These are phyloP conservation scores for Anisodus tanguticus DNA, from an alignment of 257 asterid species.

Conservation along the genomic window DNA sequence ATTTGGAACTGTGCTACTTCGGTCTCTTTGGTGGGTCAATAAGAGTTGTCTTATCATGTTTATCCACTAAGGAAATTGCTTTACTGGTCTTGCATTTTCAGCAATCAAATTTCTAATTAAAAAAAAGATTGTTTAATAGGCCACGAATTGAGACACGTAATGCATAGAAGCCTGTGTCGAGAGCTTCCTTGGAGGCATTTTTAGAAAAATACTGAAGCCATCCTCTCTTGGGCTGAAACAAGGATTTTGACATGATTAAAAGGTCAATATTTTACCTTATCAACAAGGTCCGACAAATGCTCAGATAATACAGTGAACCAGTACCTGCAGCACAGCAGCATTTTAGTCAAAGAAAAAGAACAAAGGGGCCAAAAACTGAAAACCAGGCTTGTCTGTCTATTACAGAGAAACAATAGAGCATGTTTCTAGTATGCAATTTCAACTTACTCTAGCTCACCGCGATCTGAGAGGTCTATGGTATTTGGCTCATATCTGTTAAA, in stretches of 20 bases:
- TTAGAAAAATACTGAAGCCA: not conserved
- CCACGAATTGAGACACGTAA: not conserved
- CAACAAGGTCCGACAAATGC: slow-evolving; percentile 93
- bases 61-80: slow-evolving; percentile 7
- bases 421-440: slow-evolving; percentile 12
- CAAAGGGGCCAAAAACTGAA: not conserved
- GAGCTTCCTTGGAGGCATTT: not conserved
- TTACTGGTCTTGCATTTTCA: slow-evolving; percentile 1
- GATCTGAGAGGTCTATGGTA: slow-evolving; percentile 93
- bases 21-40: slow-evolving; percentile 3
- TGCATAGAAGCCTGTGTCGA: not conserved
- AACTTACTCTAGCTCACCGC: slow-evolving; percentile 88
- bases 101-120: not conserved
- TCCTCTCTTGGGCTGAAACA: slow-evolving; percentile 3
- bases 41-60: not conserved
- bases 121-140: not conserved
- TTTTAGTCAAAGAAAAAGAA: slow-evolving; percentile 27
- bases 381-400: not conserved
- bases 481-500: slow-evolving; percentile 92
- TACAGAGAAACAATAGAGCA: slow-evolving; percentile 20
- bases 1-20: not conserved
- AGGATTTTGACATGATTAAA: slow-evolving; percentile 20
- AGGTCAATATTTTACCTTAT: slow-evolving; percentile 62
- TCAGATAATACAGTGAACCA: slow-evolving; percentile 95
- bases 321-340: slow-evolving; percentile 57